Base-by-base conservation (phyloP, 805 yeast species). In the Saccharomycopsis lassenensis region DNA sequence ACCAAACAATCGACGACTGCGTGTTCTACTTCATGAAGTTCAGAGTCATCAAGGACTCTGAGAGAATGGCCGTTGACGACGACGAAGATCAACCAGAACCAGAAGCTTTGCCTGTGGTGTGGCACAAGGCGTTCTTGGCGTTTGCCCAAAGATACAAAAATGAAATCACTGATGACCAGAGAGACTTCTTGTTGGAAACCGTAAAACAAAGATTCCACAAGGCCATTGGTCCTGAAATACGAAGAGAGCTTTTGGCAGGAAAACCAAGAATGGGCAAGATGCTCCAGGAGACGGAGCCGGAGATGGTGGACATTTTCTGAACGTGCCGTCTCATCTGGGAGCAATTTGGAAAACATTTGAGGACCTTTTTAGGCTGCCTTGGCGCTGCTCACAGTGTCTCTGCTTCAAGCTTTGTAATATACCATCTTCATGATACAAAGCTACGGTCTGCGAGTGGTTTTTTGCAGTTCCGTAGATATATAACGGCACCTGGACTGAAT, bases 91-190 rank as follows among this genome's bases (percentile, higher is more conserved):
- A 51, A 7, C 63, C 18, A 7, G 31, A 12, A 16, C 10, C 55
- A 29, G 61, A 53, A 10, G 52, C 51, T 30, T 67, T 91, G 53
- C 97, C 98, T 5, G 82, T 91, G 12, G 89, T 89, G 24, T 91
- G 98, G 97, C 97, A 93, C 57, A 94, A 89, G 57, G 89, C 96
- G 2, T 81, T 91, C 53, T 66, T 91, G 39, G 79, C 91, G 2
- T 91, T 91, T 63, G 94, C 96, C 24, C 96, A 87, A 62, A 71
- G 95, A 46, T 91, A 91, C 56, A 91, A 89, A 58, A 89, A 91
- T 54, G 98, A 91, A 65, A 84, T 91, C 41, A 91, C 98, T n/a
- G 95, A 85, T 50, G 99, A 91, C 55, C 99, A 91, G 65, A 72
- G 95, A 55, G 98, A 91, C 50, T 85, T 89, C 58, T 63, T 91